phyloP scores from a whole-genome alignment of 2,329 filamentous ascomycete genomes.

The Xylariaceae sp. region DNA sequence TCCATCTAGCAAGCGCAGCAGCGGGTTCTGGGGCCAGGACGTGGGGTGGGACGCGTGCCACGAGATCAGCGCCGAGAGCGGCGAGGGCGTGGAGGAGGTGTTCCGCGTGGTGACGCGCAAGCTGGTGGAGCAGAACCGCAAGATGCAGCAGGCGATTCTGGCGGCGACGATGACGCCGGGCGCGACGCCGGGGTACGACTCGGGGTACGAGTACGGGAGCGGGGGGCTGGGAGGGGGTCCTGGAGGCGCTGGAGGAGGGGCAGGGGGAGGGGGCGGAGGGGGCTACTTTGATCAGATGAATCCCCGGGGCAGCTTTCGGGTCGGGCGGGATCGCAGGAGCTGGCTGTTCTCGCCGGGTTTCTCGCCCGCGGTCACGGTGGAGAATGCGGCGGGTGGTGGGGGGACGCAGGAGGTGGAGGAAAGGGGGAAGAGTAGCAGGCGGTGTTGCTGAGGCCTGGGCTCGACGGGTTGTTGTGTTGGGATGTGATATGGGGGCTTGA shows the following conservation, averaged over 20 bases:
- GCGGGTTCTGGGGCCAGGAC: slow-evolving; percentile 86
- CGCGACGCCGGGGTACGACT: slow-evolving; percentile 39
- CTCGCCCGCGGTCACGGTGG: slow-evolving; percentile 46
- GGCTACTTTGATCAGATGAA: slow-evolving; percentile 49
- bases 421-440: slow-evolving; percentile 18
- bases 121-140: slow-evolving; percentile 60
- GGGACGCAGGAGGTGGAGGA: slow-evolving; percentile 16
- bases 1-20: slow-evolving; percentile 62
- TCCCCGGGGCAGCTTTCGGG: slow-evolving; percentile 48
- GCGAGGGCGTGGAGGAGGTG: slow-evolving; percentile 94
- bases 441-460: slow-evolving; percentile 16
- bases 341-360: slow-evolving; percentile 56
- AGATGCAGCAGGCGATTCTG: slow-evolving; percentile 55
- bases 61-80: slow-evolving; percentile 90
- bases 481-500: no score
- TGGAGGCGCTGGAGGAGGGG: slow-evolving; percentile 15
- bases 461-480: no score
- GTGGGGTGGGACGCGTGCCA: slow-evolving; percentile 96
- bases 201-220: slow-evolving; percentile 28
- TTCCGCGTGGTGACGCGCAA: slow-evolving; percentile 68
- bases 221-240: slow-evolving; percentile 32
- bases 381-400: slow-evolving; percentile 34
- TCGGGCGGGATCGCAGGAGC: slow-evolving; percentile 53
- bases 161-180: slow-evolving; percentile 47
- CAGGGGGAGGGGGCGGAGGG: slow-evolving; percentile 7